Percentiles rank a stretch among this genome's conserved stretches.
phyloP scores from a whole-genome alignment of 441 rosid species.

The Populus trichocarpa region DNA sequence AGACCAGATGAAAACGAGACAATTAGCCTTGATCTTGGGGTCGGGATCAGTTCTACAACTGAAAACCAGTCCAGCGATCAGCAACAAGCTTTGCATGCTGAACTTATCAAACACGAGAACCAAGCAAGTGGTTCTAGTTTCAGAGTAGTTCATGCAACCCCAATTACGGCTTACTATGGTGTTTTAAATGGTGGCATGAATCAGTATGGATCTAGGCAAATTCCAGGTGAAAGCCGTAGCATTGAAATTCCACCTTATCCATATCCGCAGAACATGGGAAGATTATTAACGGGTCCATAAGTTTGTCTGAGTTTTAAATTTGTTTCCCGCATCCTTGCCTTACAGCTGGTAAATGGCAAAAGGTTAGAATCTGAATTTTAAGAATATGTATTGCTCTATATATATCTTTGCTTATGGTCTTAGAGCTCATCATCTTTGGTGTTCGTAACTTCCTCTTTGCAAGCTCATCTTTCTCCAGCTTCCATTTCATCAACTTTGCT shows the following conservation, averaged over 20 bases:
- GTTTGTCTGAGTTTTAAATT: conserved; percentile 19
- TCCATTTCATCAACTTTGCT: conserved; percentile 18
- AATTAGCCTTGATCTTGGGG: conserved; percentile 92
- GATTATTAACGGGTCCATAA: conserved; percentile 75
- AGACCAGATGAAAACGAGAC: conserved; percentile 50
- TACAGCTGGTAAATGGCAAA: conserved; percentile 15
- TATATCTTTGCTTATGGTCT: conserved; percentile 3
- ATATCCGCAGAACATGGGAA: conserved; percentile 65
- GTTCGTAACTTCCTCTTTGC: conserved; percentile 2
- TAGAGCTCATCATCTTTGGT: conserved; percentile 13
- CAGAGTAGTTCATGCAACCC: conserved; percentile 47
- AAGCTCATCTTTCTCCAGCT: neutral
- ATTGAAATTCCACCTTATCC: conserved; percentile 52
- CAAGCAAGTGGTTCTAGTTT: conserved; percentile 42
- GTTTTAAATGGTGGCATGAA: conserved; percentile 49
- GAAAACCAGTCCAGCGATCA: conserved; percentile 50
- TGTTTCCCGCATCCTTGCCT: conserved; percentile 18
- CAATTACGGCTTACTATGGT: conserved; percentile 44
- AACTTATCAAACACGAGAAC: conserved; percentile 32
- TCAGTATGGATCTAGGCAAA: conserved; percentile 53
- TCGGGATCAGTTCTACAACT: conserved; percentile 59
- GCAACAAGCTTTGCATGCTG: conserved; percentile 36
- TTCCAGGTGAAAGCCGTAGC: conserved; percentile 35
- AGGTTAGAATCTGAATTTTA: conserved; percentile 21
- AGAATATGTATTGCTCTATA: conserved; percentile 21